Evolutionary conservation across 1,284 basidiomycete species (phyloP), one percentile per base, ranked within the genome.

Genomic region (Thecaphora thlaspeos): DNA sequence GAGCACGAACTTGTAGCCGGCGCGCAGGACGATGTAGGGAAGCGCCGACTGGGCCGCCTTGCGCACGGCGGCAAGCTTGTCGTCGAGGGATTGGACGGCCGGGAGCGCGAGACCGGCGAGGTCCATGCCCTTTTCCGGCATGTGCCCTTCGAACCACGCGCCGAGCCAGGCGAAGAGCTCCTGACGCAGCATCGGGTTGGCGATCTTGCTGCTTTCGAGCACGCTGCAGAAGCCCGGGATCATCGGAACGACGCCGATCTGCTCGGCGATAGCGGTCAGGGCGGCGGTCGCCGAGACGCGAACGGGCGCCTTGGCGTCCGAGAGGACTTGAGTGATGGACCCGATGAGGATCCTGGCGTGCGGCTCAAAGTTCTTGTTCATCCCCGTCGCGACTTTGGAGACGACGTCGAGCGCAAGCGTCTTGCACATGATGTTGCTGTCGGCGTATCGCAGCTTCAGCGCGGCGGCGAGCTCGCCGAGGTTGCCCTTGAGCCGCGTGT

Each of bases 361-460:
- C n/a, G n/a, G n/a, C n/a, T n/a, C n/a, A n/a, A n/a, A n/a, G n/a
- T n/a, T n/a, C 73, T 88, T 91, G 44, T 91, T 91, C 91, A 98
- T 96, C 1, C 90, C 93, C 0, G 83, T 85, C 2, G 95, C 91
- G 57, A 98, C 87, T 43, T 90, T 88, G 38, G 87, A 83, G 47
- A 96, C 86, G 55, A 95, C 88, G 71, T 95, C 92, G 19, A 99
- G 83, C 18, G 94, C 90, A 41, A 96, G 83, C 24, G 83, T 82
- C 78, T 97, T 93, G 45, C 97, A 93, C 19, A 89, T 86, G 75
- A 98, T 90, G 80, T 99, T 99, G 45, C 88, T 88, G 77, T 99
- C 95, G 12, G 84, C 85, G 40, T 95, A n/a, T n/a, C n/a, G n/a
- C n/a, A n/a, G 85, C 79, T 95, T 96, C 61, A 99, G 81, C 3